phyloP scores from a whole-genome alignment of 2,329 filamentous ascomycete genomes.

The Ascochyta koolunga region DNA sequence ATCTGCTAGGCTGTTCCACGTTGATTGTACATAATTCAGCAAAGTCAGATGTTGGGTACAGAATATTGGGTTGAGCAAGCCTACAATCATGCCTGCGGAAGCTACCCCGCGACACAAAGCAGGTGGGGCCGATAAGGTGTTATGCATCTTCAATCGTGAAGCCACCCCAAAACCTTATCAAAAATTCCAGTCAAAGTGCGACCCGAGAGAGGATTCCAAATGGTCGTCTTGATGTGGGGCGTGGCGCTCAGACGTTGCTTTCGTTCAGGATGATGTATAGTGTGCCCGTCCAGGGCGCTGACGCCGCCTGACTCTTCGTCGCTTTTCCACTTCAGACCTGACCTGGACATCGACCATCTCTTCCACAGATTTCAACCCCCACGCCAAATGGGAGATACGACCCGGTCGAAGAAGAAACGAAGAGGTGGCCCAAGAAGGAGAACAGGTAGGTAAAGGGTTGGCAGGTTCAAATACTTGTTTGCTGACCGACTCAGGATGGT shows the following conservation, averaged over 20 bases:
- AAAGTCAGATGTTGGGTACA: not conserved
- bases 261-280: not conserved
- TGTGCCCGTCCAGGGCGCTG: not conserved
- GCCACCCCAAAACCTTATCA: not conserved
- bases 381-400: conserved; percentile 2
- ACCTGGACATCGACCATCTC: not conserved
- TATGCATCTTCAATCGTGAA: not conserved
- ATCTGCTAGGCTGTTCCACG: not conserved
- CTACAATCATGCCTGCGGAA: not conserved
- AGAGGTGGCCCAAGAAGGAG: conserved; percentile 35
- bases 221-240: too few species aligned
- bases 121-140: conserved; percentile 13
- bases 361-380: not conserved
- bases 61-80: not conserved
- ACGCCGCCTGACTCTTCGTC: not conserved
- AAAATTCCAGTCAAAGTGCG: not conserved
- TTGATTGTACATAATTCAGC: not conserved
- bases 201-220: too few species aligned
- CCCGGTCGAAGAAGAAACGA: conserved; percentile 29
- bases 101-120: conserved; percentile 9
- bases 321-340: conserved; percentile 2
- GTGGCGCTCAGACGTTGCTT: not conserved
- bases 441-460: conserved; percentile 24
- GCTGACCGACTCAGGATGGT: conserved; percentile 14
- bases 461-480: not conserved